phyloP scores from a whole-genome alignment of 768 basidiomycete genomes.

The Boletus pseudopeckii region DNA sequence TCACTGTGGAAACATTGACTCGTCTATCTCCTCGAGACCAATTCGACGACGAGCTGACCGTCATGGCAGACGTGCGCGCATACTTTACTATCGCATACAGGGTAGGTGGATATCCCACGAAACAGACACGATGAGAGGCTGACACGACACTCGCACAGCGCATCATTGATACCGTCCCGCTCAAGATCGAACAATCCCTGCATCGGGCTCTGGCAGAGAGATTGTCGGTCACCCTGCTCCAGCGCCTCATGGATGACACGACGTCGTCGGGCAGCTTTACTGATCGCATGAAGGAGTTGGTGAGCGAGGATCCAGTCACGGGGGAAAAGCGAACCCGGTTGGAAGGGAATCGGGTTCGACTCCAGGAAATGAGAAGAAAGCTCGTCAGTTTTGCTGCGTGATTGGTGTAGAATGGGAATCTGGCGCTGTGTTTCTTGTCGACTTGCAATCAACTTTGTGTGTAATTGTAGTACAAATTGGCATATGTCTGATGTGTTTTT shows the following conservation, averaged over 20 bases:
- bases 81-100: slow-evolving; percentile 56
- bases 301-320: slow-evolving; percentile 44
- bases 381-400: slow-evolving; percentile 29
- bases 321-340: slow-evolving; percentile 36
- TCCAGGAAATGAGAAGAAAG: slow-evolving; percentile 40
- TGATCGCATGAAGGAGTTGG: slow-evolving; percentile 37
- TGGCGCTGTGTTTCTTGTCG: neutral
- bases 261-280: slow-evolving; percentile 10
- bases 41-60: slow-evolving; percentile 42
- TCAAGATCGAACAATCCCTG: slow-evolving; percentile 45
- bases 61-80: slow-evolving; percentile 55
- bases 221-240: slow-evolving; percentile 36
- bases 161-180: slow-evolving; percentile 51
- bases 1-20: slow-evolving; percentile 24
- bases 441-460: neutral
- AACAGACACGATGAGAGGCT: neutral
- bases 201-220: slow-evolving; percentile 37
- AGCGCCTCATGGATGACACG: slow-evolving; percentile 27
- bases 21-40: slow-evolving; percentile 24
- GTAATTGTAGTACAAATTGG: neutral
- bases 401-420: neutral
- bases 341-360: slow-evolving; percentile 29
- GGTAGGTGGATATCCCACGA: slow-evolving; percentile 33
- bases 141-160: slow-evolving; percentile 35
- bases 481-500: neutral